Base-by-base conservation (phyloP, 305 asterid species). In the Striga hermonthica region DNA sequence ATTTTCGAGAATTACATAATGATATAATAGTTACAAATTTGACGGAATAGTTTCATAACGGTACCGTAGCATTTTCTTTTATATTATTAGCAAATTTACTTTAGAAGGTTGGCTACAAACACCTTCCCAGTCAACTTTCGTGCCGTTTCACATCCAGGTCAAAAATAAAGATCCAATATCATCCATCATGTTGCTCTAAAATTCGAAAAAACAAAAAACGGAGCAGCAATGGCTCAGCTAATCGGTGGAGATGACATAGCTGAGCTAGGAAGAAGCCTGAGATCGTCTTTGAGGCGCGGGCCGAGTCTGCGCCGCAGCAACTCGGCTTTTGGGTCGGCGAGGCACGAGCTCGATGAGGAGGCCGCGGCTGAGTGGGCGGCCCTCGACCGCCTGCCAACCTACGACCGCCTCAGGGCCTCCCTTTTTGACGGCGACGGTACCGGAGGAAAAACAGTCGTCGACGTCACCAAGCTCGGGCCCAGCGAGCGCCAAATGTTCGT, bases 401-500 rank as follows among this genome's bases (percentile, higher is more conserved):
- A 54, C 36, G 82, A 85, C 3, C 61, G 93, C 59, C 58, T 88
- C 38, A 77, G 80, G 35, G 52, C 82, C 7, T 80, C 93, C 14
- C 36, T 85, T 70, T 79, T 80, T 31, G 83, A 76, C 55, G 84
- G 79, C 45, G 64, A 69, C 37, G 72, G 73, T 1, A 44, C 5
- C 34, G 64, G 40, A 45, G 64, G 78, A 9, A 83, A 75, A 67
- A 62, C 73, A 50, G 83, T 78, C 43, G 76, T 86, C 61, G 84
- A 88, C 76, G 95, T 88, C 40, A 77, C 90, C 4, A 79, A 83
- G 74, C 88, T 88, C 57, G 74, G 72, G 60, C 80, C 93, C 12
- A 56, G 60, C 2, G 90, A 85, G 74, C 82, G 71, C 76, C 93
- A 78, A 68, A 57, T 79, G 75, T 82, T 83, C 70, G 80, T 85